These are phyloP conservation scores for Cryptococcus floricola DNA, from an alignment of 1,284 basidiomycete species.

Conservation along the genomic window DNA sequence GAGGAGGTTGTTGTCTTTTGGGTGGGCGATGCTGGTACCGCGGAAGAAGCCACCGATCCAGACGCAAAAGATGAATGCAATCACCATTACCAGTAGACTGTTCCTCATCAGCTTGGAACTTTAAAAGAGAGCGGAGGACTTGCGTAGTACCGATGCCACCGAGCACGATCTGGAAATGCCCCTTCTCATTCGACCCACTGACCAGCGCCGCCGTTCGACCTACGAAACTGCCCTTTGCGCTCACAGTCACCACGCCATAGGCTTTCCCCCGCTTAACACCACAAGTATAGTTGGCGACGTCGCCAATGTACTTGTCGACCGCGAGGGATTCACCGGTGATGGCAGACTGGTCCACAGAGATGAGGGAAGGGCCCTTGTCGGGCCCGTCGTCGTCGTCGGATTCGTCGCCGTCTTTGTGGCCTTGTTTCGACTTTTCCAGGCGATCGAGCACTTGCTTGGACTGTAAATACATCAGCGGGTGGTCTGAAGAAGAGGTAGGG, in stretches of 20 bases:
- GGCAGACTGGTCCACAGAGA: constrained; percentile 55
- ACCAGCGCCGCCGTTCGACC: constrained; percentile 45
- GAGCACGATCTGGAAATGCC: constrained; percentile 57
- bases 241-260: constrained; percentile 52
- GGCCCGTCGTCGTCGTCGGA: constrained; percentile 40
- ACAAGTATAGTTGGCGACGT: constrained; percentile 52
- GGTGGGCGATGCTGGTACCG: constrained; percentile 52
- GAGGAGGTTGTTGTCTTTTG: constrained; percentile 54
- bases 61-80: constrained; percentile 54
- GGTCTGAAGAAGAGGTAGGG: background rate
- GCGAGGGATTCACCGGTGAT: constrained; percentile 58
- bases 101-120: background rate
- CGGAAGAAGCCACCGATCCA: constrained; percentile 56
- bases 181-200: constrained; percentile 46
- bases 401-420: constrained; percentile 25
- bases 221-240: constrained; percentile 54
- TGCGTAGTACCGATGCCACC: constrained; percentile 53
- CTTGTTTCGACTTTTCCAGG: constrained; percentile 16
- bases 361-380: constrained; percentile 54
- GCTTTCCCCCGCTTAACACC: constrained; percentile 56
- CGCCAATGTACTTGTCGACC: constrained; percentile 57
- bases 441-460: constrained; percentile 23
- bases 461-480: background rate
- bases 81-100: constrained; percentile 54
- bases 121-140: background rate